Evolutionary conservation across 2,329 filamentous ascomycete genomes (phyloP).

Genomic region (Talaromyces verruculosus): DNA sequence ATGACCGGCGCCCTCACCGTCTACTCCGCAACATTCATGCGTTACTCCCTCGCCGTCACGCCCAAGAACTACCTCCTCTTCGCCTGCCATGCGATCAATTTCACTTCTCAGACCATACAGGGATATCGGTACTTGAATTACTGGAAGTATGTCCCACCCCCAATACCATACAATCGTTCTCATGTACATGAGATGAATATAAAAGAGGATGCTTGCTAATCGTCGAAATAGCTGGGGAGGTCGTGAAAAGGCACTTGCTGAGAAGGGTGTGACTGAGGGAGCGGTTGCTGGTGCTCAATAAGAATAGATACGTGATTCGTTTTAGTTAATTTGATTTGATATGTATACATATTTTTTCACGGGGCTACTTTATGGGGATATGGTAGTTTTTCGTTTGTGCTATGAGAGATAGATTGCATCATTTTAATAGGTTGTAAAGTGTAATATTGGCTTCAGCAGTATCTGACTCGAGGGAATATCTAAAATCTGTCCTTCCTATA

Average conservation of each 20-base stretch:
- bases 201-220: not conserved
- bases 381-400: not conserved
- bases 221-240: slow-evolving; percentile 40
- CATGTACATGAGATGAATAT: not conserved
- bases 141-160: slow-evolving; percentile 49
- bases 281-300: slow-evolving; percentile 14
- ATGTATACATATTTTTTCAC: not conserved
- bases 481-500: not conserved
- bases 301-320: slow-evolving; percentile 3
- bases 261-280: slow-evolving; percentile 23
- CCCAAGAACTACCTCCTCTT: slow-evolving; percentile 68
- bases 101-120: slow-evolving; percentile 60
- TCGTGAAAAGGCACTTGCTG: slow-evolving; percentile 42
- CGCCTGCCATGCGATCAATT: slow-evolving; percentile 66
- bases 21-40: slow-evolving; percentile 66
- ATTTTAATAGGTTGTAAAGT: not conserved
- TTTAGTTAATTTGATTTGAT: not conserved
- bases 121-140: slow-evolving; percentile 63
- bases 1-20: slow-evolving; percentile 63
- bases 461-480: not conserved
- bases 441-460: not conserved
- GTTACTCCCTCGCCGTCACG: slow-evolving; percentile 63
- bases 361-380: not conserved
- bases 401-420: not conserved
- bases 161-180: not conserved